Conservation (phyloP, 768 basidiomycete species). For the Rhizopogon vulgaris region DNA sequence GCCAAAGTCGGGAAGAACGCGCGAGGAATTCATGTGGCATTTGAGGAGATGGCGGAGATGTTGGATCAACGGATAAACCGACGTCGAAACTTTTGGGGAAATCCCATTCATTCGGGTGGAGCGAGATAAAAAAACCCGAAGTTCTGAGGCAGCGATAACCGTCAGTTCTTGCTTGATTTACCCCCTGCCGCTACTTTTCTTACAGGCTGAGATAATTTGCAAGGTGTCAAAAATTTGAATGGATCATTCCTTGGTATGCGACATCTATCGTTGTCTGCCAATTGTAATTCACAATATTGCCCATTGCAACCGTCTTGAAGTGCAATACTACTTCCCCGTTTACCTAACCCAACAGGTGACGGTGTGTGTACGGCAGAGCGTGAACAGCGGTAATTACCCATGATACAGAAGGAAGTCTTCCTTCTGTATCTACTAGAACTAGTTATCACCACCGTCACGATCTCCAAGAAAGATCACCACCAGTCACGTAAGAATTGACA, state of each 20-base stretch:
- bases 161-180: not conserved
- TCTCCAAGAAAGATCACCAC: too few species aligned
- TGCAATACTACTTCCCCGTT: too few species aligned
- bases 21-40: slow-evolving; percentile 18
- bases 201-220: not conserved
- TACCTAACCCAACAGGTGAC: too few species aligned
- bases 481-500: too few species aligned
- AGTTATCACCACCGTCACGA: too few species aligned
- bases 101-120: not conserved
- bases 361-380: too few species aligned
- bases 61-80: not conserved
- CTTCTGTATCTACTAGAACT: too few species aligned
- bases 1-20: not conserved
- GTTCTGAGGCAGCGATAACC: too few species aligned
- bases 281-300: not conserved
- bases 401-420: too few species aligned
- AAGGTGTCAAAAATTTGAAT: not conserved
- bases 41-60: slow-evolving; percentile 26
- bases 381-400: too few species aligned
- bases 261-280: not conserved
- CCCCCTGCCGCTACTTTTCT: not conserved
- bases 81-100: not conserved
- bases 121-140: not conserved
- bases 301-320: too few species aligned
- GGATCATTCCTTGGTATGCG: not conserved